These are phyloP conservation scores for Leucocoprinus leucothites DNA, from an alignment of 768 basidiomycete genomes.

Conservation along the genomic window DNA sequence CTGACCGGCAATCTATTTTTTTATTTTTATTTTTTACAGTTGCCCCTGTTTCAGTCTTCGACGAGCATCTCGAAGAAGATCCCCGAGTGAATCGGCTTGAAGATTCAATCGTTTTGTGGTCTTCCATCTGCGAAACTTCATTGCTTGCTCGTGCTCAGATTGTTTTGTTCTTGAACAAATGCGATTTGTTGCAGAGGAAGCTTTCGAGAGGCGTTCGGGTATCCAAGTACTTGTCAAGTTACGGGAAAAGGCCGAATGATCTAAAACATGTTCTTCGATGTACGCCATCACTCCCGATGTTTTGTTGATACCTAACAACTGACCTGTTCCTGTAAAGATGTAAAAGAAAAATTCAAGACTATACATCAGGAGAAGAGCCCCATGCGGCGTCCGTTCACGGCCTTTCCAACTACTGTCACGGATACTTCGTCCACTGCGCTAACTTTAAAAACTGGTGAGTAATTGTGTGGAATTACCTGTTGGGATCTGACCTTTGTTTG, in stretches of 20 bases:
- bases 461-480: too few relatives aligned
- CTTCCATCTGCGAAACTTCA: constrained; percentile 61
- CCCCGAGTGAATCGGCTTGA: constrained; percentile 67
- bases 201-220: constrained; percentile 56
- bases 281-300: constrained; percentile 28
- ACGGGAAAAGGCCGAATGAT: constrained; percentile 69
- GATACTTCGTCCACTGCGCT: constrained; percentile 33
- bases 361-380: constrained; percentile 58
- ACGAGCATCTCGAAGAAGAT: constrained; percentile 72
- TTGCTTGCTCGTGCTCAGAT: constrained; percentile 59
- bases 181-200: constrained; percentile 66
- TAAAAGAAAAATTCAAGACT: constrained; percentile 68
- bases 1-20: too few relatives aligned
- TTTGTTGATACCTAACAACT: not conserved
- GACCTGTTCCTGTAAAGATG: constrained; percentile 37
- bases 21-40: constrained; percentile 29
- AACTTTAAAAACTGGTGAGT: not conserved
- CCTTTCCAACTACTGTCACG: constrained; percentile 68
- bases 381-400: constrained; percentile 52
- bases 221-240: constrained; percentile 59
- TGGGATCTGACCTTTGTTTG: not conserved
- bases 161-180: constrained; percentile 65
- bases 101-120: constrained; percentile 73
- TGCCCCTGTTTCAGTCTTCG: constrained; percentile 78
- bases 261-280: constrained; percentile 60